Percentiles rank a stretch among this genome's conserved stretches.
These are phyloP conservation scores for Paecilomyces fulvus DNA, from an alignment of 2,329 filamentous ascomycete species.

Conservation along the genomic window DNA sequence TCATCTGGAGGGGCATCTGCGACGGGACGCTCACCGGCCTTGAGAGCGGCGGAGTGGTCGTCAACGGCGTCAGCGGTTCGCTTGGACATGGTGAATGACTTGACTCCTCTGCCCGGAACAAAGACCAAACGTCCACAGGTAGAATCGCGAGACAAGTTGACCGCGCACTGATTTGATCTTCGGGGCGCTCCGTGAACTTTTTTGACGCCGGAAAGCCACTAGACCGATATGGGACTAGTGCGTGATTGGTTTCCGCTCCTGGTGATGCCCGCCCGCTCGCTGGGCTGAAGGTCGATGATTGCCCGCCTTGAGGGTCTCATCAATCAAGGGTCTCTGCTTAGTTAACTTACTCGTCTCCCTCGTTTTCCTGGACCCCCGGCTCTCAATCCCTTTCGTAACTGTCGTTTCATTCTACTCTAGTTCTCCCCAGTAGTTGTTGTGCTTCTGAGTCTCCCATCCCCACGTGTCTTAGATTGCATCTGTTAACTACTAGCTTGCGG, in stretches of 20 bases:
- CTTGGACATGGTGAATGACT: conserved; percentile 47
- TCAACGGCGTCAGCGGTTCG: conserved; percentile 47
- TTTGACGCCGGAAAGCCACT: conserved; percentile 6
- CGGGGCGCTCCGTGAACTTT: conserved; percentile 7
- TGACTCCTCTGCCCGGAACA: conserved; percentile 2
- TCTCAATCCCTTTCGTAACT: not conserved
- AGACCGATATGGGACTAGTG: conserved; percentile 3
- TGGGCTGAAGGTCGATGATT: not conserved
- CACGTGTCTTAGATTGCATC: not conserved
- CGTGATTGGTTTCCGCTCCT: conserved; percentile 4
- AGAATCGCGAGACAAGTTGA: conserved; percentile 9
- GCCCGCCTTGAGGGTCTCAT: not conserved
- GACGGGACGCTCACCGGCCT: conserved; percentile 53
- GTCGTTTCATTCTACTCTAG: not conserved
- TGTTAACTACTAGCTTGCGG: not conserved
- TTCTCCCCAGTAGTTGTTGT: not conserved
- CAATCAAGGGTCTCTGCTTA: not conserved
- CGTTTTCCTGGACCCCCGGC: not conserved
- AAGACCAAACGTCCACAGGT: conserved; percentile 7
- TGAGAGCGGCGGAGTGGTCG: conserved; percentile 46
- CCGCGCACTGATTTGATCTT: conserved; percentile 3
- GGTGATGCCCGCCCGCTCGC: conserved; percentile 1
- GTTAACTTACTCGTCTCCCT: not conserved
- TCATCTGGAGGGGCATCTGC: conserved; percentile 43
- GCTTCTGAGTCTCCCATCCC: not conserved